Percentiles rank a stretch among this genome's conserved stretches.
These are phyloP conservation scores for Globisporangium splendens DNA, from an alignment of 352 stramenopile species.

Conservation along the genomic window DNA sequence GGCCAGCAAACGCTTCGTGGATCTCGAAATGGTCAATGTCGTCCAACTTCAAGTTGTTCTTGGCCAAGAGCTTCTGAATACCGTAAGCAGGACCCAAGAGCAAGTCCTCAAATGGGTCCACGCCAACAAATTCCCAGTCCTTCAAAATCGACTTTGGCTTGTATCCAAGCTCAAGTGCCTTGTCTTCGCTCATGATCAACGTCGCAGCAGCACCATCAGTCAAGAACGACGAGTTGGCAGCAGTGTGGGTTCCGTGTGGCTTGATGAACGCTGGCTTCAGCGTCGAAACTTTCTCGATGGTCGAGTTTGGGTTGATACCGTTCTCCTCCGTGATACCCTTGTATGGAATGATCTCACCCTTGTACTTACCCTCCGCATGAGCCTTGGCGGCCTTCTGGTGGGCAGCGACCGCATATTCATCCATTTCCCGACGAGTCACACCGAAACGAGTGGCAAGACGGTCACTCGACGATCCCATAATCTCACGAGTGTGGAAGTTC, in stretches of 20 bases:
- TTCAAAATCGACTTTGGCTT: slow-evolving; percentile 94
- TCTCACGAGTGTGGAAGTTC: slow-evolving; percentile 98
- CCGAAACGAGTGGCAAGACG: slow-evolving; percentile 92
- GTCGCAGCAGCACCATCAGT: slow-evolving; percentile 95
- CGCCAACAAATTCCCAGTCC: slow-evolving; percentile 95
- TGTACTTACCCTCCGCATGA: slow-evolving; percentile 93
- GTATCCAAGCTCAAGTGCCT: slow-evolving; percentile 94
- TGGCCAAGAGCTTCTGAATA: slow-evolving; percentile 79
- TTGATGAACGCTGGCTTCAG: slow-evolving; percentile 99
- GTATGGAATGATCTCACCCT: slow-evolving; percentile 91
- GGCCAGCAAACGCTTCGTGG: slow-evolving; percentile 98
- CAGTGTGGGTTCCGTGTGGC: slow-evolving; percentile 97
- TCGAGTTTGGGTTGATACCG: slow-evolving; percentile 95
- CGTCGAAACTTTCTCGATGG: slow-evolving; percentile 93
- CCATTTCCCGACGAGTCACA: slow-evolving; percentile 94
- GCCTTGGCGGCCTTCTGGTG: slow-evolving; percentile 94
- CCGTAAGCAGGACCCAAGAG: slow-evolving; percentile 95
- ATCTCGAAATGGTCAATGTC: slow-evolving; percentile 99
- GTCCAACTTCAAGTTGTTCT: slow-evolving; percentile 85
- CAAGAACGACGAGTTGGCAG: slow-evolving; percentile 97
- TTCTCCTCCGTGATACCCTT: slow-evolving; percentile 96
- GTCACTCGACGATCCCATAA: slow-evolving; percentile 98
- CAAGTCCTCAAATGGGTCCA: slow-evolving; percentile 95
- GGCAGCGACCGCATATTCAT: slow-evolving; percentile 95
- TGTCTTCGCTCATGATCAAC: slow-evolving; percentile 97